Evolutionary conservation across 2,329 filamentous ascomycete species (phyloP), one percentile per base, ranked within the genome.

Genomic region (Diaporthe sp.): DNA sequence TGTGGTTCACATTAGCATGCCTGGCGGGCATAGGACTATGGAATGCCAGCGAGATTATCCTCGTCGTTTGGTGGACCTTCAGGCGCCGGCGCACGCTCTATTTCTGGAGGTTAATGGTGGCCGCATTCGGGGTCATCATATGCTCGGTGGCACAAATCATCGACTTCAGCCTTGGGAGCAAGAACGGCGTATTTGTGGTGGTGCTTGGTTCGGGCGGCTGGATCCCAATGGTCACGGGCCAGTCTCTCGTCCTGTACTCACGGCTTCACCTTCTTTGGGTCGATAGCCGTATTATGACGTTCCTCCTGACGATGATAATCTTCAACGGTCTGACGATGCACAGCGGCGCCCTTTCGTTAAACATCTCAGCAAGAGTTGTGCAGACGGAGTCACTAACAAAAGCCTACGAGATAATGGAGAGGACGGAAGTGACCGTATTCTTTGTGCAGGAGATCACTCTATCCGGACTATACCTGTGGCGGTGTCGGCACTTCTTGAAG

Each of bases 201-300:
- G 53, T 59, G 19, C 27, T 73, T 30, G 72, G 72, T 9, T 73
- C 55, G 15, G 17, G 42, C 3, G 72, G 89, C 15, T 89, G 91
- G 88, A 88, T 87, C 79, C 78, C 82, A 6, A 90, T 92, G 85
- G 87, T 91, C 12, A 88, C 88, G 22, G 91, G 91, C 5, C 88
- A 91, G 78, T 86, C 87, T 0, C 76, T 90, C 22, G 88, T 91
- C 7, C 82, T 91, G 3, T 91, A 89, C 80, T 92, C 90, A 63
- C 86, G 91, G 30, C 85, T 92, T 13, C 88, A 93, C 78, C 83
- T 92, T 19, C 86, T 93, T 35, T 85, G 91, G 19, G 85, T 84
- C 12, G 86, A 88, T 82, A 71, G 85, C 4, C 79, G 82, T 13
- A 81, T 87, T 30, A 82, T 91, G 1, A 84, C 83, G 4, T 85